Evolutionary conservation across 768 basidiomycete genomes (phyloP).

Genomic region (Tylopilus sp.): DNA sequence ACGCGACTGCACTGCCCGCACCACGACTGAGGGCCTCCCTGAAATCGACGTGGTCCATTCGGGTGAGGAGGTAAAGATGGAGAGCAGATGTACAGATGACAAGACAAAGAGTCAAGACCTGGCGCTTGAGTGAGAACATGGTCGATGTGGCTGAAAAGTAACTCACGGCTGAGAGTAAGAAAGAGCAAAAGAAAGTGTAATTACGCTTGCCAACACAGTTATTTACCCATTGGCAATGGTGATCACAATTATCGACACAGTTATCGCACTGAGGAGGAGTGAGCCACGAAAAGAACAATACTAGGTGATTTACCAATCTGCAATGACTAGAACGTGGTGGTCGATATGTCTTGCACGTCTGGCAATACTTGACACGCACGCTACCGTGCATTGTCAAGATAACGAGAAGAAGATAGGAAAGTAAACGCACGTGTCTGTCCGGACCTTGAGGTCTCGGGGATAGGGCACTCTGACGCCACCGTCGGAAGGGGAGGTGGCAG

Average conservation of each 20-base stretch:
- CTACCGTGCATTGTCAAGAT: slow-evolving; percentile 35
- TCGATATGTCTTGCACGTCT: slow-evolving; percentile 89
- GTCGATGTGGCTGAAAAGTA: background rate
- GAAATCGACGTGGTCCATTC: slow-evolving; percentile 46
- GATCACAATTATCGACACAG: slow-evolving; percentile 94
- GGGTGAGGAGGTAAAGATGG: slow-evolving; percentile 70
- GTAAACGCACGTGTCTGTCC: slow-evolving; percentile 64
- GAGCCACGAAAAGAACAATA: background rate
- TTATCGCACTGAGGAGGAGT: slow-evolving; percentile 74
- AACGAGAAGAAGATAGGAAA: background rate
- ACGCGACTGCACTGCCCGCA: slow-evolving; percentile 78
- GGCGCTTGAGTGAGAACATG: slow-evolving; percentile 9
- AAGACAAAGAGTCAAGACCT: slow-evolving; percentile 74
- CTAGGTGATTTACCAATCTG: slow-evolving; percentile 61
- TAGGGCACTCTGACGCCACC: slow-evolving; percentile 60
- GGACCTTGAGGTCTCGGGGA: slow-evolving; percentile 79
- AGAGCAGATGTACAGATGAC: slow-evolving; percentile 81
- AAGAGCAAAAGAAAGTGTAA: slow-evolving; percentile 88
- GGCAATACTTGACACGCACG: slow-evolving; percentile 90
- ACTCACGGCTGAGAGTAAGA: slow-evolving; percentile 75
- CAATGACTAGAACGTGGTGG: slow-evolving; percentile 96
- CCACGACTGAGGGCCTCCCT: slow-evolving; percentile 45
- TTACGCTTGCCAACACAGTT: slow-evolving; percentile 95
- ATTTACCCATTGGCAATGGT: slow-evolving; percentile 90
- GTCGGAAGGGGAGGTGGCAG: slow-evolving; percentile 59